These are phyloP conservation scores for Onygenales sp. DNA, from an alignment of 2,329 filamentous ascomycete species.

Conservation along the genomic window DNA sequence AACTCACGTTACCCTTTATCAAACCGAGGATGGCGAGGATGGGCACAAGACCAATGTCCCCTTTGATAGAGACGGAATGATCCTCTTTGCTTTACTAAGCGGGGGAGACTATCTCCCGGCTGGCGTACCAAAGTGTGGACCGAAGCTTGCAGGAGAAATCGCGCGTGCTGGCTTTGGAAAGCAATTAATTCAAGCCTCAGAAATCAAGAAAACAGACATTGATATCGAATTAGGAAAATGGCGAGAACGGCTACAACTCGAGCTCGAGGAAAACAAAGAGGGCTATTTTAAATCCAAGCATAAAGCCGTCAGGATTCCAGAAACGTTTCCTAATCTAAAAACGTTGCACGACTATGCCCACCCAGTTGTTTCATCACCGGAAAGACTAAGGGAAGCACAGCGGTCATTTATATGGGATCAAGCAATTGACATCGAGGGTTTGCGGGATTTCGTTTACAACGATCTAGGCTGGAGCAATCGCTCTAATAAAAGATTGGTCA, in stretches of 20 bases:
- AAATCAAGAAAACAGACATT: constrained; percentile 26
- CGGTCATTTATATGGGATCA: constrained; percentile 51
- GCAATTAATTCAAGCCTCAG: constrained; percentile 56
- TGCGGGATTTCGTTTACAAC: constrained; percentile 67
- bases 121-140: constrained; percentile 77
- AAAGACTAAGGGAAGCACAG: constrained; percentile 47
- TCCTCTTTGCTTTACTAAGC: constrained; percentile 86
- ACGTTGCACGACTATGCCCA: constrained; percentile 81
- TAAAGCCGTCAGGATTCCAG: constrained; percentile 63
- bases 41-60: constrained; percentile 33
- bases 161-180: constrained; percentile 78
- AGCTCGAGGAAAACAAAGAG: constrained; percentile 75
- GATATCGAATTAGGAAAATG: constrained; percentile 47
- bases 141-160: constrained; percentile 82
- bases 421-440: constrained; percentile 52
- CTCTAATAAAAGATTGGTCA: constrained; percentile 57
- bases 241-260: constrained; percentile 62
- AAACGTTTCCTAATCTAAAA: constrained; percentile 68
- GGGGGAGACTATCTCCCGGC: constrained; percentile 89
- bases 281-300: constrained; percentile 71
- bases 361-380: constrained; percentile 63
- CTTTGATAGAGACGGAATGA: constrained; percentile 79
- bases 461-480: constrained; percentile 80
- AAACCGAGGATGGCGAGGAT: constrained; percentile 49
- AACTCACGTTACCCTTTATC: constrained; percentile 80